Base-by-base conservation (phyloP, 192 early-diverging fungal species). In the Mortierella alpina region DNA sequence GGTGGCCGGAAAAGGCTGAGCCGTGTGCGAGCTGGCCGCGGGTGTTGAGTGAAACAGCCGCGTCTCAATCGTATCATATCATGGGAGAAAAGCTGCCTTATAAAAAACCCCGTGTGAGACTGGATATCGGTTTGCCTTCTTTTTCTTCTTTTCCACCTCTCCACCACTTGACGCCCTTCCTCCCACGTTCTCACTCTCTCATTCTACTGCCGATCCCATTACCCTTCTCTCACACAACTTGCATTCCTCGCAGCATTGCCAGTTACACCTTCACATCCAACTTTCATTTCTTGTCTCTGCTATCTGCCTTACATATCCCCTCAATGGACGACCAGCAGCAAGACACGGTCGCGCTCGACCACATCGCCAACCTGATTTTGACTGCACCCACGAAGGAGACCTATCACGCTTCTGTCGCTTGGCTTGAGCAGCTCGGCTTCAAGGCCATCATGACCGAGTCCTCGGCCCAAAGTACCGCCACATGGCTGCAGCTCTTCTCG, bases 381-480 rank as follows among this genome's bases (percentile, higher is more conserved):
- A 72, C 76, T 6, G 76, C 76, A 18, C 70, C 70, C n/a, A 68
- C 76, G 17, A 67, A 51, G 59, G 69, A 80, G 47, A 42, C 17
- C 18, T 80, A 72, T 22, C 76, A 80, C 68, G 70, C 68, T 20
- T 54, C 76, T 1, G 59, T 80, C 14, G 20, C 63, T 13, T 80
- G 76, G 76, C 72, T 72, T 58, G 76, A 80, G 46, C 58, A 67
- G 45, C 70, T 80, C n/a, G 70, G 76, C 58, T 62, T 80, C 45
- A 80, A 63, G 54, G 49, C 76, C 5, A 80, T 80, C 64, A 72
- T 80, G 76, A 80, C 76, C n/a, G 76, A 80, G 65, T 22, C 68
- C 51, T 72, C 74, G 39, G 60, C 48, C n/a, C 67, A 70, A n/a
- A 70, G 61, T 11, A 77, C 57, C 7, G 68, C 69, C n/a, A 72